Evolutionary conservation across 139 green algal genomes (phyloP), one percentile per base, ranked within the genome.

Genomic region (Tetratostichococcus sp.): DNA sequence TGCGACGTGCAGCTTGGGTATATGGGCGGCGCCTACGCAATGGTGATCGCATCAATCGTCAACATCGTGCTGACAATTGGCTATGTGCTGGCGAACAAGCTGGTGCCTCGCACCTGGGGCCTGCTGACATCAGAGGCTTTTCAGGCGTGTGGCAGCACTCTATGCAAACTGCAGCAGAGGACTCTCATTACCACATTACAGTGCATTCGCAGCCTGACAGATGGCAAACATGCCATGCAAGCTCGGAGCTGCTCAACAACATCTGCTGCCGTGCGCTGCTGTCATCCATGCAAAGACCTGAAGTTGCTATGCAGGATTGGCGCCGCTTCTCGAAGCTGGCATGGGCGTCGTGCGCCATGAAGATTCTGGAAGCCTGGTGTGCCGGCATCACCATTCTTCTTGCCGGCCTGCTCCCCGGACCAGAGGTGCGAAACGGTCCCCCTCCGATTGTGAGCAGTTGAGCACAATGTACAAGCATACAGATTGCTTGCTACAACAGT

Each of bases 311-410:
- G 28, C 65, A 77, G 71, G 72, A 71, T 16, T 87, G 79, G 78
- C 16, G 59, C 4, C 16, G 30, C 0, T 80, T 82, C 57, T 70
- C 77, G 1, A 23, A 31, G 35, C 73, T 85, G n/a, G 74, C 79
- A 0, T 84, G 80, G 66, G 66, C 77, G 0, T 76, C 74, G 5
- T 77, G 75, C 66, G 58, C 80, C 62, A 89, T 89, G 84, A 76
- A 78, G 43, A 77, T 71, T 23, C 58, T 83, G 0, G 85, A 89
- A 71, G 75, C 58, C 19, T 79, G 79, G 66, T 58, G 43, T 26
- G 86, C 83, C 65, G 43, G 23, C 28, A 50, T 82, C 32, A 83
- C 83, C 62, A 84, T 75, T 0, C 58, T 86, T 22, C n/a, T 84
- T 11, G 58, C 84, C 1, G 84, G 80, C n/a, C 73, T 77, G 72